Base-by-base conservation (phyloP, 2,329 filamentous ascomycete species). In the Coniochaeta sp. region DNA sequence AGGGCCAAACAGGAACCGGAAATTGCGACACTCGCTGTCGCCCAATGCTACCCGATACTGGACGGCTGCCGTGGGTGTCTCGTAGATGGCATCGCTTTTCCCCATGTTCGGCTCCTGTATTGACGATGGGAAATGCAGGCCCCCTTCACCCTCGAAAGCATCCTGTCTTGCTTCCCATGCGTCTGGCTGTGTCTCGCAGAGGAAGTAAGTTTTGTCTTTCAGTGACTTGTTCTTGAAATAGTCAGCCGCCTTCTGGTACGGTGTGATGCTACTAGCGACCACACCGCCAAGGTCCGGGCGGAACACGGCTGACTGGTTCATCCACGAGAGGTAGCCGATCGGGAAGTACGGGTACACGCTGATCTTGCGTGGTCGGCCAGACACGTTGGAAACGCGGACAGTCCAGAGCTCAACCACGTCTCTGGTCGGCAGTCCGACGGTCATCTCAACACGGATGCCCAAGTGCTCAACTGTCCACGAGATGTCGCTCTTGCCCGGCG, bases 311-410 rank as follows among this genome's bases (percentile, higher is more conserved):
- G 79, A 80, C 67, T 83, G 82, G 67, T 83, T 84, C 81, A 84
- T 85, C 81, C 81, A 84, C 16, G 81, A 84, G 80, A 83, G 83
- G 70, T 82, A 83, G n/a, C 81, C 81, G 59, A 84, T 76, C 38
- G 80, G 78, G 69, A 84, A 85, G 65, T 83, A 83, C 0, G 82
- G 81, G 61, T 81, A 83, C 33, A 84, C 70, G 67, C 79, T 81
- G 63, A 84, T 67, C 54, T 73, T 77, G 16, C 81, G 76, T 6
- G 74, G 69, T 3, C 75, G 74, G 28, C 67, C 68, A 0, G 79
- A 79, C 8, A 79, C 58, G 64, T 84, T 84, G 17, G 75, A 79
- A 28, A 84, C 77, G 58, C 74, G 76, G 61, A 85, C 71, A 22
- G 75, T 79, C 82, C 82, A 84, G 24, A 85, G 72, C 70, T 85